Evolutionary conservation across 768 basidiomycete species (phyloP).

Genomic region (Trichaptum fuscoviolaceum): DNA sequence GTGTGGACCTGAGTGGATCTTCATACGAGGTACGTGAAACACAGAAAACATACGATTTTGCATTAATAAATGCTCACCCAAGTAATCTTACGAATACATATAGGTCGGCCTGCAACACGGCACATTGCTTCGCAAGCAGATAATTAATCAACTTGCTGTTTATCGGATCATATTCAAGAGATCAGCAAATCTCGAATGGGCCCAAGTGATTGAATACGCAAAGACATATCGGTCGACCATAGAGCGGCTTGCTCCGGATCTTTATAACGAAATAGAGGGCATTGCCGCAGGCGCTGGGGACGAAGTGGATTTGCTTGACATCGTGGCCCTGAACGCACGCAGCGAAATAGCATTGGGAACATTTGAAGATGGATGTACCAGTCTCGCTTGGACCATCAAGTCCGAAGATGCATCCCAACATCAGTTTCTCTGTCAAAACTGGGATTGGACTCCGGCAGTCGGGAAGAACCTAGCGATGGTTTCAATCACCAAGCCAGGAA

Average conservation of each 20-base stretch:
- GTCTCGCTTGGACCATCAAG: constrained; percentile 24
- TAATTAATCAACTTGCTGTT: constrained; percentile 25
- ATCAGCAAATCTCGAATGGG: constrained; percentile 29
- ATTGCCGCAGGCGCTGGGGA: constrained; percentile 27
- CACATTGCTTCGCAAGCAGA: constrained; percentile 21
- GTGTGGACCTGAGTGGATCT: constrained; percentile 12
- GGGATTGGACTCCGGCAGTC: constrained; percentile 31
- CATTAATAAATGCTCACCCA: not conserved
- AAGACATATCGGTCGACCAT: constrained; percentile 22
- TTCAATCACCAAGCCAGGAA: constrained; percentile 22
- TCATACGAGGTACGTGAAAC: constrained; percentile 11
- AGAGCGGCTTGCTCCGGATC: constrained; percentile 20
- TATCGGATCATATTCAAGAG: constrained; percentile 27
- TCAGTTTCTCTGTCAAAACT: constrained; percentile 30
- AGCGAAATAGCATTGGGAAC: constrained; percentile 33
- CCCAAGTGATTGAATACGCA: constrained; percentile 23
- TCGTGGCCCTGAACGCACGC: constrained; percentile 31
- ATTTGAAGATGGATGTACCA: constrained; percentile 33
- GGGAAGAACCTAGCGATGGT: constrained; percentile 29
- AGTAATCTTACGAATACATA: not conserved
- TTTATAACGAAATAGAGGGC: constrained; percentile 30
- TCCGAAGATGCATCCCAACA: constrained; percentile 1
- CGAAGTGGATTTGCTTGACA: constrained; percentile 21
- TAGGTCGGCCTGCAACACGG: constrained; percentile 30
- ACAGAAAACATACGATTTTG: not conserved